These are phyloP conservation scores for Hyparrhenia diplandra DNA, from an alignment of 176 grass and related monocot species.

Conservation along the genomic window DNA sequence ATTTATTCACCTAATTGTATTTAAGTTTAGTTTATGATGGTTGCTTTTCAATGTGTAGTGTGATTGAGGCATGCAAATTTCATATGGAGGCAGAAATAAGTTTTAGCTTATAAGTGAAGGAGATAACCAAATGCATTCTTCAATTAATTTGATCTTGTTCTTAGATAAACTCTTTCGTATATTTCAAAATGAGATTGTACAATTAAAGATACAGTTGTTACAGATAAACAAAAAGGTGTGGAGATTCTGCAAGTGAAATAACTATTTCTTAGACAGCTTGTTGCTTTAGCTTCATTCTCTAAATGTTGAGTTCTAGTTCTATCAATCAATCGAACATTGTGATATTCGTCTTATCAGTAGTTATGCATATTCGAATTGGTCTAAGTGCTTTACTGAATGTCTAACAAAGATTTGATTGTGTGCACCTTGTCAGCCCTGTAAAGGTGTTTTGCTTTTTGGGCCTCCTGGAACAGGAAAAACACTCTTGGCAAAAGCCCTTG, in stretches of 20 bases:
- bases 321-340: background rate
- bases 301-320: background rate
- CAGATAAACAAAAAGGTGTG: background rate
- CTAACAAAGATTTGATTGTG: background rate
- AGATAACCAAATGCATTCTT: slow-evolving; percentile 2
- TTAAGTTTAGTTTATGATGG: background rate
- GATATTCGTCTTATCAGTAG: background rate
- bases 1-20: background rate
- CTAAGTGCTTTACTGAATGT: slow-evolving; percentile 18
- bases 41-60: background rate
- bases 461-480: slow-evolving; percentile 98
- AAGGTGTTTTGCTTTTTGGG: slow-evolving; percentile 96
- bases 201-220: slow-evolving; percentile 12
- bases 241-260: slow-evolving; percentile 24
- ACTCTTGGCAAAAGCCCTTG: slow-evolving; percentile 95
- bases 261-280: background rate
- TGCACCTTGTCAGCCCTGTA: slow-evolving; percentile 74
- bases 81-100: background rate
- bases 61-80: slow-evolving; percentile 13
- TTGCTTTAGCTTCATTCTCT: slow-evolving; percentile 10
- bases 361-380: background rate
- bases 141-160: background rate
- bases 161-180: slow-evolving; percentile 10
- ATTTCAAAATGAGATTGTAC: slow-evolving; percentile 9
- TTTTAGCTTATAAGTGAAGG: slow-evolving; percentile 14